Evolutionary conservation across 306 rosid genomes (phyloP).

Genomic region (Pyrus pyrifolia): DNA sequence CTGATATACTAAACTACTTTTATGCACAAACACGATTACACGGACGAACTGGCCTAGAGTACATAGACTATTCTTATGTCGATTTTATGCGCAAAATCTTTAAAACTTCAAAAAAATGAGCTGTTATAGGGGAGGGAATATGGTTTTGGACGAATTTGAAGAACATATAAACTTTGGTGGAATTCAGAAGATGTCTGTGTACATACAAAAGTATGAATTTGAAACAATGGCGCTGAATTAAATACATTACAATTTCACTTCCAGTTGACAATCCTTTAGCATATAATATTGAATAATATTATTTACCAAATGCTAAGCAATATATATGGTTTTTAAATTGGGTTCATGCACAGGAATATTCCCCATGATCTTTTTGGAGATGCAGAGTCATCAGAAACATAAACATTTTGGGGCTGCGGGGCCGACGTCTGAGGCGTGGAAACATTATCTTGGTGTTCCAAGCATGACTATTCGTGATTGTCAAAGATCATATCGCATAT

Average conservation of each 20-base stretch:
- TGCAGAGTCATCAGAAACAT: constrained; percentile 18
- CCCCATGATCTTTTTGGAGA: constrained; percentile 23
- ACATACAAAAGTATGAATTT: constrained; percentile 17
- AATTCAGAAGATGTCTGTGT: constrained; percentile 7
- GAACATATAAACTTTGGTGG: background rate
- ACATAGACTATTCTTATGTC: too few relatives aligned
- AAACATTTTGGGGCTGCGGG: constrained; percentile 21
- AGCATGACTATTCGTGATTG: background rate
- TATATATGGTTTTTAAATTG: background rate
- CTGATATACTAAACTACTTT: background rate
- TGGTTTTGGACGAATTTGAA: too few relatives aligned
- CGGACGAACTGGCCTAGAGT: too few relatives aligned
- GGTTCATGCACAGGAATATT: constrained; percentile 56
- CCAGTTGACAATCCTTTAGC: constrained; percentile 9
- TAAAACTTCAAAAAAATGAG: too few relatives aligned
- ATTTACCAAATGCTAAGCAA: background rate
- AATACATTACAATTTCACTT: constrained; percentile 1
- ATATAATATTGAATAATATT: background rate
- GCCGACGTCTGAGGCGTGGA: background rate
- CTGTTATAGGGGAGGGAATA: too few relatives aligned
- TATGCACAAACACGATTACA: too few relatives aligned
- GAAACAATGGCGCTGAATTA: background rate
- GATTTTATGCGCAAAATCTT: too few relatives aligned
- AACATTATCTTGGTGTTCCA: constrained; percentile 9
- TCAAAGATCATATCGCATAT: background rate